These are phyloP conservation scores for Ceratocystis eucalypticola DNA, from an alignment of 2,329 filamentous ascomycete genomes.

Conservation along the genomic window DNA sequence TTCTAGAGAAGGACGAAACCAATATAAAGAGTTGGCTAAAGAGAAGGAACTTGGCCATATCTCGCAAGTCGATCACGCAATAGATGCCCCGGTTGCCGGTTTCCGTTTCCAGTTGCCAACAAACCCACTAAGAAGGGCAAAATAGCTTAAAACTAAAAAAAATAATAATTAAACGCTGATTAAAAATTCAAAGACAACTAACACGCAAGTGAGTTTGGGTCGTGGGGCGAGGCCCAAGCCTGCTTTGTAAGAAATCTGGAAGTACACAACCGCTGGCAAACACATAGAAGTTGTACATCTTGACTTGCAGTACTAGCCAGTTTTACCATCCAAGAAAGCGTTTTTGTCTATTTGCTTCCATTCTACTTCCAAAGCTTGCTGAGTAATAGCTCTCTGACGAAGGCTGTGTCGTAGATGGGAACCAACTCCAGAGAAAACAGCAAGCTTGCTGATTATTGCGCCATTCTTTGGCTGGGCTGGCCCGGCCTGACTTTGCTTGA, in stretches of 20 bases:
- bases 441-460: no score
- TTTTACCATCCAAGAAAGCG: no score
- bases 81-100: slow-evolving; percentile 4
- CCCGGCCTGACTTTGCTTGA: no score
- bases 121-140: not conserved
- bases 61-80: slow-evolving; percentile 9
- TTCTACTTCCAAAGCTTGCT: no score
- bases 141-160: not conserved
- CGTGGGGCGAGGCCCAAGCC: not conserved
- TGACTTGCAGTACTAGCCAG: no score
- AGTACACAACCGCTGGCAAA: not conserved
- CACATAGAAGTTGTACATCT: not conserved
- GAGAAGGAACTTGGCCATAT: slow-evolving; percentile 1
- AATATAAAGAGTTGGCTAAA: not conserved
- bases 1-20: not conserved
- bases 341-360: no score
- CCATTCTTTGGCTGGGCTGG: no score
- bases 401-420: no score
- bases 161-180: not conserved
- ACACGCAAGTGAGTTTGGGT: not conserved
- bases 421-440: no score
- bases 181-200: not conserved
- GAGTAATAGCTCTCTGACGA: no score
- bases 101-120: not conserved
- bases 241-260: not conserved